A percentile compares a stretch with the other conserved stretches of the same genome.
phyloP scores from a whole-genome alignment of 495 filamentous ascomycete species.

The Xanthoparmelia taractica region DNA sequence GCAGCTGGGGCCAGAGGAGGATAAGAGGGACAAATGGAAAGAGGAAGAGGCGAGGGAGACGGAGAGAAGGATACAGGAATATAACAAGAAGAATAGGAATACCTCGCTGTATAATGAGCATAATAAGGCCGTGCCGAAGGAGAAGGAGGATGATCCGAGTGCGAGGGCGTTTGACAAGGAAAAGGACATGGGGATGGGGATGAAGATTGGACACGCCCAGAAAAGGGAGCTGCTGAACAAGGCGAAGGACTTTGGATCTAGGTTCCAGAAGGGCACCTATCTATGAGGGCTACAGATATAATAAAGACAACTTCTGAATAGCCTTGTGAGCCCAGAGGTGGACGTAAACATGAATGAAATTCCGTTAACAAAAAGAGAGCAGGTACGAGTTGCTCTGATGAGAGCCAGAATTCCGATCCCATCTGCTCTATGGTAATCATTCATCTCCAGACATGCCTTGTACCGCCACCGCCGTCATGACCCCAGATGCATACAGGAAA shows the following conservation, averaged over 20 bases:
- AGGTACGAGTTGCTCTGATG: not conserved
- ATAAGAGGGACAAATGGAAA: constrained; percentile 25
- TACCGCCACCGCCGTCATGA: not conserved
- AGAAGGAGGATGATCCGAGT: constrained; percentile 86
- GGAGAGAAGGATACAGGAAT: constrained; percentile 49
- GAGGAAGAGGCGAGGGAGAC: constrained; percentile 41
- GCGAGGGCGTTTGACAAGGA: constrained; percentile 81
- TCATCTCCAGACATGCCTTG: not conserved
- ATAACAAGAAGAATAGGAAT: constrained; percentile 39
- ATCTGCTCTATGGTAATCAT: not conserved
- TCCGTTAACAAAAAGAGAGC: not conserved
- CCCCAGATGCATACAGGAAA: not conserved
- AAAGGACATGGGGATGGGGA: constrained; percentile 82
- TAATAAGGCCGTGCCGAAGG: constrained; percentile 26
- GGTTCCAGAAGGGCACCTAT: constrained; percentile 75
- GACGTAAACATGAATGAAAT: not conserved
- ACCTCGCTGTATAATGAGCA: constrained; percentile 16
- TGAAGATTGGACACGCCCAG: constrained; percentile 64
- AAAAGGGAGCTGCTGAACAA: constrained; percentile 71
- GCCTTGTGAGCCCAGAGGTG: not conserved
- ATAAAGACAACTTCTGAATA: not conserved
- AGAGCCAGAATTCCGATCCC: not conserved
- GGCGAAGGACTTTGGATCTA: constrained; percentile 71
- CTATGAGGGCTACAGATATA: constrained; percentile 34
- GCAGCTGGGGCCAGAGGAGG: constrained; percentile 19